These are phyloP conservation scores for Ceratocystis harringtonii DNA, from an alignment of 2,329 filamentous ascomycete species.

Conservation along the genomic window DNA sequence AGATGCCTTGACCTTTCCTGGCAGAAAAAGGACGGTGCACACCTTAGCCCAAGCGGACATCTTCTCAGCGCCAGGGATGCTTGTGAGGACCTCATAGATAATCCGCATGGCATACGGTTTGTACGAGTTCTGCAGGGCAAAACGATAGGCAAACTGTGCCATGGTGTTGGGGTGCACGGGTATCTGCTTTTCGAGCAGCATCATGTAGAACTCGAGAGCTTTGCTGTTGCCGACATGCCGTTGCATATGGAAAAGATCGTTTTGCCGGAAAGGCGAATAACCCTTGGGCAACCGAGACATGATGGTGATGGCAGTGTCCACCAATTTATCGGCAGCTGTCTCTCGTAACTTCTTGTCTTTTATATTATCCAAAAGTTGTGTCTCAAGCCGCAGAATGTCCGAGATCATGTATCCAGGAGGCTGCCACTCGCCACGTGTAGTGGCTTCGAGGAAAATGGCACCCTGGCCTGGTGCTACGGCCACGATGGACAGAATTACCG, in stretches of 20 bases:
- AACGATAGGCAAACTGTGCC: constrained; percentile 32
- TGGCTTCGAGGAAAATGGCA: constrained; percentile 16
- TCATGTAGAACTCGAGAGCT: constrained; percentile 25
- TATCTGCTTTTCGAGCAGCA: constrained; percentile 23
- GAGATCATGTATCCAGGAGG: constrained; percentile 13
- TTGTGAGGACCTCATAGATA: constrained; percentile 25
- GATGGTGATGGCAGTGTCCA: constrained; percentile 19
- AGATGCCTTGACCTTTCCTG: background rate
- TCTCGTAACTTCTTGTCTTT: background rate
- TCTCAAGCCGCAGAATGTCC: constrained; percentile 10
- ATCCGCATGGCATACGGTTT: constrained; percentile 16
- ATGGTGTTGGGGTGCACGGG: constrained; percentile 30
- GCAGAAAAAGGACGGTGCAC: constrained; percentile 34
- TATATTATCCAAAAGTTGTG: background rate
- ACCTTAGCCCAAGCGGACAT: constrained; percentile 32
- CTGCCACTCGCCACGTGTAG: constrained; percentile 8
- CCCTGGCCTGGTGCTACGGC: constrained; percentile 2
- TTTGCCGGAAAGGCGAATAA: constrained; percentile 27
- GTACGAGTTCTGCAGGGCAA: constrained; percentile 28
- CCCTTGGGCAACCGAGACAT: constrained; percentile 9
- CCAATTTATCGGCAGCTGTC: constrained; percentile 20
- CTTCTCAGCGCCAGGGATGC: constrained; percentile 28
- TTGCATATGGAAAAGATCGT: constrained; percentile 14
- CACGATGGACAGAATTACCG: constrained; percentile 6
- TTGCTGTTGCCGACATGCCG: constrained; percentile 22